A percentile compares a stretch with the other conserved stretches of the same genome.
phyloP scores from a whole-genome alignment of 345 rosid species.

The Eucalyptus regnans region DNA sequence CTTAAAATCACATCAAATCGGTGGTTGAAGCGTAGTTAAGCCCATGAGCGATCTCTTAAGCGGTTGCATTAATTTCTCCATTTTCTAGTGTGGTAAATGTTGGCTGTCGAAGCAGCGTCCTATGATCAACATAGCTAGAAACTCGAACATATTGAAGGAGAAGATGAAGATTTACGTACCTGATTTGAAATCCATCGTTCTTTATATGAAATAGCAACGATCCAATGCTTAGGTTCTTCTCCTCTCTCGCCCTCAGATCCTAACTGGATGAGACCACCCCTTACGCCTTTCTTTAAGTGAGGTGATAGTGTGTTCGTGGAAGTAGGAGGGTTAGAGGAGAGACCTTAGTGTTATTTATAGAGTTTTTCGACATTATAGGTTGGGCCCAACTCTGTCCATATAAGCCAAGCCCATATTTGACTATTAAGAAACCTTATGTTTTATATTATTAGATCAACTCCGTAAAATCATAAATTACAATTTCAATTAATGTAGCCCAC shows the following conservation, averaged over 20 bases:
- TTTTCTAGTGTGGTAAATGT: background rate
- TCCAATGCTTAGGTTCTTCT: accelerated
- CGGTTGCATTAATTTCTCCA: background rate
- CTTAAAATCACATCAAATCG: too few relatives aligned
- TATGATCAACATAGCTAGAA: accelerated
- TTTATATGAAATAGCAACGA: accelerated
- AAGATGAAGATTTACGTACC: accelerated
- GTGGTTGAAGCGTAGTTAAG: background rate
- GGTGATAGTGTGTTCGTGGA: too few relatives aligned
- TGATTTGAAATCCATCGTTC: accelerated
- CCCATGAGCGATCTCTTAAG: background rate
- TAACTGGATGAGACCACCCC: accelerated
- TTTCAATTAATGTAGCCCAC: accelerated
- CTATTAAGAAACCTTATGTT: too few relatives aligned
- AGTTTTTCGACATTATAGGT: accelerated
- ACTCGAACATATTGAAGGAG: too few relatives aligned
- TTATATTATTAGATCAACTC: too few relatives aligned
- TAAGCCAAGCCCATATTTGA: accelerated
- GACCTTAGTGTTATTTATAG: too few relatives aligned
- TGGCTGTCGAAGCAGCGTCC: accelerated
- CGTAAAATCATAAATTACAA: accelerated
- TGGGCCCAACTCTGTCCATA: accelerated
- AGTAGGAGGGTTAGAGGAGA: too few relatives aligned
- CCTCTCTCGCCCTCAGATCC: accelerated
- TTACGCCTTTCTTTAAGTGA: too few relatives aligned